Percentiles rank a stretch among this genome's conserved stretches.
Conservation (phyloP, 148 eudicot species). For the Vaccinium darrowii region DNA sequence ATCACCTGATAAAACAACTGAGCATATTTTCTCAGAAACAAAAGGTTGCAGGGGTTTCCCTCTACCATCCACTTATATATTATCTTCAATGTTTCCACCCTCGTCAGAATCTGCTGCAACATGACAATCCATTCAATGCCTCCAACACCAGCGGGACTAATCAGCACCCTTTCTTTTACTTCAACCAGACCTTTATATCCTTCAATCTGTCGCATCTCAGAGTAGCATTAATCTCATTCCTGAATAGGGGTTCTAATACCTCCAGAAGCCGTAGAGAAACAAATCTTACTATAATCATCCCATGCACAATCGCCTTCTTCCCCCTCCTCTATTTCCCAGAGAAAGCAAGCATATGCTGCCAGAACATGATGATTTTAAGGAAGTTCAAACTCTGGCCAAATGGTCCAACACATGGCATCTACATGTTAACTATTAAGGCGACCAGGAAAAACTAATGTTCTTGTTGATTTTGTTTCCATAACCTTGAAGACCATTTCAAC, state of each 20-base stretch:
- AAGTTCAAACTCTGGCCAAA: neutral
- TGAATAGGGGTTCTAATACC: neutral
- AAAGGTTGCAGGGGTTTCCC: conserved; percentile 50
- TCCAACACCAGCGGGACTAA: conserved; percentile 18
- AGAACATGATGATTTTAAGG: conserved; percentile 43
- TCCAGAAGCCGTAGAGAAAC: neutral
- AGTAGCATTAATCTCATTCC: neutral
- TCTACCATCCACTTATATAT: neutral
- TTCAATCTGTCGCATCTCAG: neutral
- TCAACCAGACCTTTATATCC: conserved; percentile 22
- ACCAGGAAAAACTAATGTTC: too few relatives aligned
- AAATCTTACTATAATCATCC: neutral
- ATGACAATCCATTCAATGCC: neutral
- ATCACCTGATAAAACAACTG: conserved; percentile 47
- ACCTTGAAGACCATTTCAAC: neutral
- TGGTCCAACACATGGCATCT: too few relatives aligned
- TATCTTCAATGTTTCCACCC: conserved; percentile 33
- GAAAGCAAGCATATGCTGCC: conserved; percentile 78
- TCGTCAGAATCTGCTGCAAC: conserved; percentile 46
- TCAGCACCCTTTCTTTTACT: conserved; percentile 19
- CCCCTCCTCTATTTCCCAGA: conserved; percentile 57
- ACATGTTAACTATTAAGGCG: too few relatives aligned
- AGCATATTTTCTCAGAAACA: neutral
- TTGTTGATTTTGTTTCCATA: too few relatives aligned
- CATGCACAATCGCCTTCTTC: neutral